Evolutionary conservation across 2,329 filamentous ascomycete species (phyloP).

Genomic region (Ascochyta rabiei): DNA sequence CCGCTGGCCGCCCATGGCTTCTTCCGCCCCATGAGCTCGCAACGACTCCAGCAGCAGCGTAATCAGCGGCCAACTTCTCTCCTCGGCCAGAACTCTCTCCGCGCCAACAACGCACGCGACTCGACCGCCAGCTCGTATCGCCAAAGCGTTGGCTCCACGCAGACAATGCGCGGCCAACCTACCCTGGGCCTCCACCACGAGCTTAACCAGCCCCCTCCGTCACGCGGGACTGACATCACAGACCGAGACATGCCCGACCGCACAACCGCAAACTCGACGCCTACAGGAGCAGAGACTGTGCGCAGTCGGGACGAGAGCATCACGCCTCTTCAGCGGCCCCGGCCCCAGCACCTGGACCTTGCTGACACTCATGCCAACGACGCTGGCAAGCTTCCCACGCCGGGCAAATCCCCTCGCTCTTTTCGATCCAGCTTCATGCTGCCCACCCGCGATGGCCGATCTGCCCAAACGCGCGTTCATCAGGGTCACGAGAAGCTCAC

Average conservation of each 20-base stretch:
- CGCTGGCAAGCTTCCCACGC: slow-evolving; percentile 61
- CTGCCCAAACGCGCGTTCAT: slow-evolving; percentile 53
- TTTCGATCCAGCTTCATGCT: slow-evolving; percentile 78
- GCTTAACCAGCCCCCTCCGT: slow-evolving; percentile 60
- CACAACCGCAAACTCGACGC: slow-evolving; percentile 75
- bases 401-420: slow-evolving; percentile 74
- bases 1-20: slow-evolving; percentile 90
- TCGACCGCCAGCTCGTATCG: slow-evolving; percentile 43
- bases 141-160: slow-evolving; percentile 47
- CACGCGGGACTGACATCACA: slow-evolving; percentile 80
- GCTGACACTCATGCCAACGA: slow-evolving; percentile 63
- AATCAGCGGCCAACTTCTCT: slow-evolving; percentile 60
- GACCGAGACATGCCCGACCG: slow-evolving; percentile 74
- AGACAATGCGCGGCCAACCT: slow-evolving; percentile 37
- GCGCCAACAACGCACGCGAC: slow-evolving; percentile 40
- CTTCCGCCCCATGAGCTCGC: slow-evolving; percentile 95
- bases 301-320: slow-evolving; percentile 78
- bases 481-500: slow-evolving; percentile 81
- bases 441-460: slow-evolving; percentile 60
- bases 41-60: slow-evolving; percentile 89
- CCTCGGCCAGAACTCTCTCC: slow-evolving; percentile 43
- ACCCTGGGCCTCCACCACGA: slow-evolving; percentile 45
- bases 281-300: slow-evolving; percentile 63
- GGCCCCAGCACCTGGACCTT: slow-evolving; percentile 64
- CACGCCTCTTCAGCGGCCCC: slow-evolving; percentile 70